phyloP scores from a whole-genome alignment of 1,284 basidiomycete species.

The Melampsora americana region DNA sequence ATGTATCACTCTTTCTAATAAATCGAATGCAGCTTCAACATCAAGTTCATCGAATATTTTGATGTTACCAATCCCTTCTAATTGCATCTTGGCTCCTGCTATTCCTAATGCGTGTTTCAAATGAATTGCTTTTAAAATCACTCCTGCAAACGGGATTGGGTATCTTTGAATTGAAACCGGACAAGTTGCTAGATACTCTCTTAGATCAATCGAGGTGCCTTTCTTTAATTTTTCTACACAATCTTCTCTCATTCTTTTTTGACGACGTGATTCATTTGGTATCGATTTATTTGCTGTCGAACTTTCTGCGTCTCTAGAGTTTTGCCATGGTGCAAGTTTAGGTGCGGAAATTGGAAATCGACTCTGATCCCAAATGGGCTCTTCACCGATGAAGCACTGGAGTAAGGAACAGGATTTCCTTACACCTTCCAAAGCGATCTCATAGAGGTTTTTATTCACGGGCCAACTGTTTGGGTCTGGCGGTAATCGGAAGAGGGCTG shows the following conservation, averaged over 20 bases:
- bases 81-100: not conserved
- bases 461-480: constrained; percentile 3
- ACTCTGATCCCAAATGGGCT: not conserved
- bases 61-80: not conserved
- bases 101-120: not conserved
- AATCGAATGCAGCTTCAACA: constrained; percentile 8
- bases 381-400: constrained; percentile 2
- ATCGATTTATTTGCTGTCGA: not conserved
- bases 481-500: constrained; percentile 13
- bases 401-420: not conserved
- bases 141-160: constrained; percentile 8
- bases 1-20: constrained; percentile 5
- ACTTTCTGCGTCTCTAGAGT: not conserved
- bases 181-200: constrained; percentile 5
- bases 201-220: not conserved
- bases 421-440: not conserved
- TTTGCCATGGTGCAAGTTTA: constrained; percentile 5
- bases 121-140: constrained; percentile 1
- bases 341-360: constrained; percentile 1
- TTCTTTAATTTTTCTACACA: not conserved
- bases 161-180: constrained; percentile 6
- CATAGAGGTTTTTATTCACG: not conserved
- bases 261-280: not conserved
- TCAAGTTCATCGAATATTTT: constrained; percentile 1
- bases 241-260: not conserved